Evolutionary conservation across 2,329 filamentous ascomycete genomes (phyloP).

Genomic region (Aspergillus ustus): DNA sequence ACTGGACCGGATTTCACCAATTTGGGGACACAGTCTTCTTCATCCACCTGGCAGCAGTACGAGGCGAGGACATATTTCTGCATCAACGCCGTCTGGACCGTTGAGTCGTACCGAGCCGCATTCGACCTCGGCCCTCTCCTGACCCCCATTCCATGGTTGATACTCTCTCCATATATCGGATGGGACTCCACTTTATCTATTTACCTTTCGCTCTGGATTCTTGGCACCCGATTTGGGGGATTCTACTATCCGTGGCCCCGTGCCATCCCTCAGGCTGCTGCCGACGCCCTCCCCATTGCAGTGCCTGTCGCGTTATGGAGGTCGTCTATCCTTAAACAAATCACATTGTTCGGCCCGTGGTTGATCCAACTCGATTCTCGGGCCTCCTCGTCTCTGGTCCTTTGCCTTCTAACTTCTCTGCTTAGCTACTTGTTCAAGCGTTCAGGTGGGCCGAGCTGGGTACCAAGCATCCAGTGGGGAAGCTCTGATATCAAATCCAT

Average conservation of each 20-base stretch:
- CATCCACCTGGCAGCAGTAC: neutral
- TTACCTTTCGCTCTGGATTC: slow-evolving; percentile 4
- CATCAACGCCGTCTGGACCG: slow-evolving; percentile 4
- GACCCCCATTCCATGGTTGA: slow-evolving; percentile 1
- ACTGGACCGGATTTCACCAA: neutral
- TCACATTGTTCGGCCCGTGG: neutral
- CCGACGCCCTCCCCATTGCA: neutral
- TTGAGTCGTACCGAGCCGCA: slow-evolving; percentile 10
- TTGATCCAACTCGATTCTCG: neutral
- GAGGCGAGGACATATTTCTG: neutral
- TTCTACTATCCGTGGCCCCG: slow-evolving; percentile 12
- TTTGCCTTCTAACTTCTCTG: neutral
- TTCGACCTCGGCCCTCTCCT: neutral
- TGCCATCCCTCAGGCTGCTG: neutral
- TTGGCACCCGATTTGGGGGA: neutral
- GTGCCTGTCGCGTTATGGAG: neutral
- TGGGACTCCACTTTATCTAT: neutral
- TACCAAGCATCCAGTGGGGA: slow-evolving; percentile 6
- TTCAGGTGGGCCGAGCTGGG: neutral
- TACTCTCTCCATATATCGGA: neutral
- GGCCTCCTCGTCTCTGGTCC: neutral
- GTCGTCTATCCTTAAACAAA: neutral
- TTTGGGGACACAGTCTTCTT: neutral
- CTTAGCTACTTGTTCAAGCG: neutral
- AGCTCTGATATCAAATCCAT: neutral